Evolutionary conservation across 2,329 filamentous ascomycete species (phyloP).

Genomic region (Passalora sequoiae): DNA sequence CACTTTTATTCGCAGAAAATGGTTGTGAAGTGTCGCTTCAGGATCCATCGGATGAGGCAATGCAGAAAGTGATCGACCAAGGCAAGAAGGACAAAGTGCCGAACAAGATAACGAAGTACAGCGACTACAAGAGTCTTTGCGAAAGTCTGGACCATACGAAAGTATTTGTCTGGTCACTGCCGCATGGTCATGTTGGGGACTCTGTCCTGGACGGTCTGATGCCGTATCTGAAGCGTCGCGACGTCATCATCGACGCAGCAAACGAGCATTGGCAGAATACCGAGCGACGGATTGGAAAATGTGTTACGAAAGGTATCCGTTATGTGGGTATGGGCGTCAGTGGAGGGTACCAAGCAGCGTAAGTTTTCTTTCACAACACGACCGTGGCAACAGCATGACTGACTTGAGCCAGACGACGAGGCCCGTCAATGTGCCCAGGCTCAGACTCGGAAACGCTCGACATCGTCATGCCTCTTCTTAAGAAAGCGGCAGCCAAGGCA

Average conservation of each 20-base stretch:
- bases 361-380: slow-evolving; percentile 10
- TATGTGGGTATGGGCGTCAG: slow-evolving; percentile 66
- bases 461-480: slow-evolving; percentile 56
- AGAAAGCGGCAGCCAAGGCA: slow-evolving; percentile 59
- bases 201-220: slow-evolving; percentile 45
- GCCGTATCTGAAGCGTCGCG: slow-evolving; percentile 52
- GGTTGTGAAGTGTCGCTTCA: slow-evolving; percentile 52
- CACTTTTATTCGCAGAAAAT: slow-evolving; percentile 54
- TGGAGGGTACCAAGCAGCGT: slow-evolving; percentile 63
- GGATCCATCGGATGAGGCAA: slow-evolving; percentile 48
- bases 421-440: slow-evolving; percentile 63
- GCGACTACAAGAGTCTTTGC: slow-evolving; percentile 49
- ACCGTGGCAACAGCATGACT: not conserved
- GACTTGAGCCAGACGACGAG: slow-evolving; percentile 41
- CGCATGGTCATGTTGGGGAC: slow-evolving; percentile 42
- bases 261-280: slow-evolving; percentile 65
- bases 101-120: slow-evolving; percentile 38
- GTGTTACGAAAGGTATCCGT: slow-evolving; percentile 53
- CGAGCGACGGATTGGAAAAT: slow-evolving; percentile 54
- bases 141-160: slow-evolving; percentile 41
- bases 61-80: slow-evolving; percentile 41
- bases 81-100: slow-evolving; percentile 39
- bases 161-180: slow-evolving; percentile 32
- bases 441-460: slow-evolving; percentile 55
- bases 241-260: slow-evolving; percentile 64